phyloP scores from a whole-genome alignment of 2,329 filamentous ascomycete genomes.

The Fusarium napiforme region DNA sequence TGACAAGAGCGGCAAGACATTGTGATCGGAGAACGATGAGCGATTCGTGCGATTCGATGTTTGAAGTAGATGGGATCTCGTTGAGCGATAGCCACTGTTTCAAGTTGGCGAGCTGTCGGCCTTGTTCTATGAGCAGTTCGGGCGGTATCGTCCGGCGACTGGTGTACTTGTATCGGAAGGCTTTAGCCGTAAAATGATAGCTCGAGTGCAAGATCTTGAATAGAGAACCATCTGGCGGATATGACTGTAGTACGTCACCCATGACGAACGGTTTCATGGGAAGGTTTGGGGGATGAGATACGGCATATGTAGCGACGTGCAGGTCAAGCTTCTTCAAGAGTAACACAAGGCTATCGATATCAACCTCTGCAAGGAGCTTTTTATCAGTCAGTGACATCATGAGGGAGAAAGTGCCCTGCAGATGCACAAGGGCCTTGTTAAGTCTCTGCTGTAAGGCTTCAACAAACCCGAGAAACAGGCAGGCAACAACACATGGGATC shows the following conservation, averaged over 20 bases:
- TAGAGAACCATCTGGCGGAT: conserved; percentile 1
- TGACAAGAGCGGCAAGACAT: conserved; percentile 24
- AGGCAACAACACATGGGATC: conserved; percentile 31
- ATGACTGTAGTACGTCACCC: not conserved
- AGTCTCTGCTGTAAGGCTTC: conserved; percentile 30
- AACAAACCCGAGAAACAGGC: conserved; percentile 21
- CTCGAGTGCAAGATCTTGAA: conserved; percentile 18
- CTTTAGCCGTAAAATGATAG: conserved; percentile 29
- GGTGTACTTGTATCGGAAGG: conserved; percentile 28
- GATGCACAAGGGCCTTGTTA: conserved; percentile 11
- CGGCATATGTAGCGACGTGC: conserved; percentile 31
- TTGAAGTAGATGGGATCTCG: not conserved
- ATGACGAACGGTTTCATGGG: not conserved
- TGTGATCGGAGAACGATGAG: conserved; percentile 30
- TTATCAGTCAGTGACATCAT: conserved; percentile 11
- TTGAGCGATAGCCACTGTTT: conserved; percentile 31
- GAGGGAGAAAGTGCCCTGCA: conserved; percentile 20
- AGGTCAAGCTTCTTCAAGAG: conserved; percentile 35
- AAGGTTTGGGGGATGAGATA: conserved; percentile 20
- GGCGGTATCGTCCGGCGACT: conserved; percentile 19
- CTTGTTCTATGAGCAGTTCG: conserved; percentile 37
- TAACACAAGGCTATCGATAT: conserved; percentile 12
- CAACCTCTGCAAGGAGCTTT: not conserved
- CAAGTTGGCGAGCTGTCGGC: conserved; percentile 24
- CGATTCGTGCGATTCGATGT: not conserved